phyloP scores from a whole-genome alignment of 1,284 basidiomycete genomes.

The Sporisorium graminicola region DNA sequence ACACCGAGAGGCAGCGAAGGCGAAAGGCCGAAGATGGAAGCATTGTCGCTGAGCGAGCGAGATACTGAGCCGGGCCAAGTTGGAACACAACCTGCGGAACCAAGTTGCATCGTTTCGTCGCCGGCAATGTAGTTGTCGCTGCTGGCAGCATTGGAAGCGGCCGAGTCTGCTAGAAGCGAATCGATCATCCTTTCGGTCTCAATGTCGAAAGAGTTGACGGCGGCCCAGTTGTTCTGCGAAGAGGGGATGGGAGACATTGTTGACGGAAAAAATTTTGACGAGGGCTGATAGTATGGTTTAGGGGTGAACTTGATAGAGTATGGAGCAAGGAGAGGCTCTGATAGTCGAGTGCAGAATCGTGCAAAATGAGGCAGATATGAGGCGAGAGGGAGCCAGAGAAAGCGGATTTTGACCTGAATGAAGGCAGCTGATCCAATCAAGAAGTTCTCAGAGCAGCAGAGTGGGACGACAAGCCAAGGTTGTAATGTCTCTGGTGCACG shows the following conservation, averaged over 20 bases:
- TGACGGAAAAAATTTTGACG: background rate
- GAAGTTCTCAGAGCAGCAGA: background rate
- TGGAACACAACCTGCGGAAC: background rate
- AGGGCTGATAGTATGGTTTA: no score
- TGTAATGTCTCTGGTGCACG: background rate
- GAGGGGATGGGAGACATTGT: conserved; percentile 16
- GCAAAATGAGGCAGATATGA: conserved; percentile 15
- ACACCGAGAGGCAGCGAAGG: conserved; percentile 18
- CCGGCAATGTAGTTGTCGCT: background rate
- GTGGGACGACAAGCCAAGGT: background rate
- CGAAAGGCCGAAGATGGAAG: conserved; percentile 23
- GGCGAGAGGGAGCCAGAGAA: conserved; percentile 5
- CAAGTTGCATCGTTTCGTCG: background rate
- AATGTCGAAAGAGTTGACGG: conserved; percentile 18
- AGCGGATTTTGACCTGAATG: conserved; percentile 22
- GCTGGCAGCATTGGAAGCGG: background rate
- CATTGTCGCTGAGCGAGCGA: conserved; percentile 16
- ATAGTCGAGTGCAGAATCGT: conserved; percentile 36
- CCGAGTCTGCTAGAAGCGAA: conserved; percentile 14
- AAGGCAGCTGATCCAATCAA: conserved; percentile 14
- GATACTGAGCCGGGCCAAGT: conserved; percentile 15
- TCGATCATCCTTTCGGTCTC: conserved; percentile 44
- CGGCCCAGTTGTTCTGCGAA: conserved; percentile 28
- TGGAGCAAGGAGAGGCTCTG: background rate
- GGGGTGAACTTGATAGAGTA: background rate